Evolutionary conservation across 106 monocot species (phyloP).

Genomic region (Chionographis japonica): DNA sequence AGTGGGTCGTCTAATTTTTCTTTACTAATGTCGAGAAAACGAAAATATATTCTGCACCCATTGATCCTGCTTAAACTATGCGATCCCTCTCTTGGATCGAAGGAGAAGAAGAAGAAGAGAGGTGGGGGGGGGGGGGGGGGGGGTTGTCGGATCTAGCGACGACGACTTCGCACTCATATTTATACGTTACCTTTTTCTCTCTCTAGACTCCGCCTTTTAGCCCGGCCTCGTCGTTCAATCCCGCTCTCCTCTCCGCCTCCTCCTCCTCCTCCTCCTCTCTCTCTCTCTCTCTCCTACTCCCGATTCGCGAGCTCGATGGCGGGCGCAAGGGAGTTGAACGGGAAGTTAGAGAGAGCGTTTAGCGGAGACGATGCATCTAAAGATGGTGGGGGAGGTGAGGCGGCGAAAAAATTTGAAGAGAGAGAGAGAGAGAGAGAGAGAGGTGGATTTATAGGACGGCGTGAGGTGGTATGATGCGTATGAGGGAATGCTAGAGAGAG

Average conservation of each 20-base stretch:
- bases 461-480: not conserved
- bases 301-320: not conserved
- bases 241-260: not conserved
- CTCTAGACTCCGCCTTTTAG: not conserved
- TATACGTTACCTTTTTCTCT: not conserved
- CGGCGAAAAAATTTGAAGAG: not conserved
- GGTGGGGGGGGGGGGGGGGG: not conserved
- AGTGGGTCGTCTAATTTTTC: not conserved
- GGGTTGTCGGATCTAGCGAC: not conserved
- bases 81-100: not conserved
- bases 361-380: not conserved
- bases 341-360: not conserved
- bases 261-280: not conserved
- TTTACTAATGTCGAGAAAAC: not conserved
- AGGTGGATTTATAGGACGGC: not conserved
- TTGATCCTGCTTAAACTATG: too few relatives aligned
- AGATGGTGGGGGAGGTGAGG: slow-evolving; percentile 1
- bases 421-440: not conserved
- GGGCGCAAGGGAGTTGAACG: not conserved
- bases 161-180: too few relatives aligned
- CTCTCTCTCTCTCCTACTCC: not conserved
- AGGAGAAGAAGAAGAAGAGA: not conserved
- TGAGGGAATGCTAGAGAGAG: too few relatives aligned
- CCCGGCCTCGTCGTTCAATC: too few relatives aligned
- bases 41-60: not conserved